Evolutionary conservation across 495 filamentous ascomycete species (phyloP).

Genomic region (Annulohypoxylon stygium): DNA sequence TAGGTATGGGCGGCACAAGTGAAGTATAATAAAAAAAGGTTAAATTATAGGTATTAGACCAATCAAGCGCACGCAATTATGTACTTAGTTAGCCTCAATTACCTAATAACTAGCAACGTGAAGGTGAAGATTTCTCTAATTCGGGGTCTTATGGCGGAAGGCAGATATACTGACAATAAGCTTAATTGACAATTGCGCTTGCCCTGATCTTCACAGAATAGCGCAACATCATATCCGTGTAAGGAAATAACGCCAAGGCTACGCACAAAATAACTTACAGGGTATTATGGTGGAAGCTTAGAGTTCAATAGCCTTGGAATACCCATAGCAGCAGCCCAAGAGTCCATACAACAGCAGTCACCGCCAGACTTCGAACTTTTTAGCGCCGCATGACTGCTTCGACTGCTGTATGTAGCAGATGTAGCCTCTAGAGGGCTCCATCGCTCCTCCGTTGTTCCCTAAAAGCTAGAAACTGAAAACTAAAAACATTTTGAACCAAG

Average conservation of each 20-base stretch:
- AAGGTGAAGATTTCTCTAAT: neutral
- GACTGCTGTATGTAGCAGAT: slow-evolving; percentile 17
- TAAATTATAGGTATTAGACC: neutral
- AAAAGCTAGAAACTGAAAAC: neutral
- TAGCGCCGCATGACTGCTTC: slow-evolving; percentile 12
- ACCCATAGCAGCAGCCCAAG: neutral
- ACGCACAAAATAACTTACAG: neutral
- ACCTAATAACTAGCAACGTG: neutral
- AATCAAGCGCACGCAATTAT: too few species aligned
- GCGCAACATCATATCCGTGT: neutral
- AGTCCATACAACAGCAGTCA: neutral
- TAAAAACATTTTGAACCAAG: too few species aligned
- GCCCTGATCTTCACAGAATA: slow-evolving; percentile 3
- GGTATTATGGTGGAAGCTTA: neutral
- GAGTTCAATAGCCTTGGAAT: slow-evolving; percentile 6
- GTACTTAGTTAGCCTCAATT: neutral
- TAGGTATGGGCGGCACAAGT: neutral
- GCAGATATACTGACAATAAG: slow-evolving; percentile 16
- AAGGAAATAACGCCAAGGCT: slow-evolving; percentile 10
- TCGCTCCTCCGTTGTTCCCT: slow-evolving; percentile 19
- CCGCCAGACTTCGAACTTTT: neutral
- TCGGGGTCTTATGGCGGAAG: neutral
- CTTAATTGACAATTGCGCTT: slow-evolving; percentile 35
- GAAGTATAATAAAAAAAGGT: neutral
- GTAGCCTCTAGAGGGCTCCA: slow-evolving; percentile 9